Evolutionary conservation across 352 stramenopile genomes (phyloP).

Genomic region (Aphanomyces euteiches): DNA sequence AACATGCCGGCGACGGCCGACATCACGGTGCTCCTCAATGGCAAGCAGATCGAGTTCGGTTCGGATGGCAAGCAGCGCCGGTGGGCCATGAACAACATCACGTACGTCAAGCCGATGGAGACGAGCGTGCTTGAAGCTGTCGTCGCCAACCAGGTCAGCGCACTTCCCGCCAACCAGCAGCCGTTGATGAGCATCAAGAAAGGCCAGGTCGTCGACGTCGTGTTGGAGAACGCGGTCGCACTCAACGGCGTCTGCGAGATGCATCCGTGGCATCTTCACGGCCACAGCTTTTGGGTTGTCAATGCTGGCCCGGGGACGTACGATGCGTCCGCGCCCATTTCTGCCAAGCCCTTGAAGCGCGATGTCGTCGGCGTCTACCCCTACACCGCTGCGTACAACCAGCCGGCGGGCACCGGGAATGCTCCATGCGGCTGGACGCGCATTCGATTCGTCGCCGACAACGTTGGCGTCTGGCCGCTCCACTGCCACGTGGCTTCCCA

Average conservation of each 20-base stretch:
- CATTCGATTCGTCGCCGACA: slow-evolving; percentile 39
- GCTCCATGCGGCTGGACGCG: slow-evolving; percentile 3
- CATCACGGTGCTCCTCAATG: slow-evolving; percentile 18
- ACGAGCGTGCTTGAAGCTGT: slow-evolving; percentile 28
- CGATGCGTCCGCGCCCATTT: background rate
- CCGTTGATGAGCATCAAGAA: slow-evolving; percentile 24
- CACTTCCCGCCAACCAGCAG: background rate
- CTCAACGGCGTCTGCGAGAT: slow-evolving; percentile 35
- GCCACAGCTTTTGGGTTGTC: slow-evolving; percentile 39
- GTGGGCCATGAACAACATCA: slow-evolving; percentile 33
- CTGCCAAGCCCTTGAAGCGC: background rate
- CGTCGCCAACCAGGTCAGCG: background rate
- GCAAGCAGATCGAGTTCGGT: slow-evolving; percentile 23
- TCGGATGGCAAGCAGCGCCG: slow-evolving; percentile 22
- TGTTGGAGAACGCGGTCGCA: slow-evolving; percentile 34
- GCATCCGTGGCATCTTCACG: slow-evolving; percentile 40
- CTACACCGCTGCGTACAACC: slow-evolving; percentile 4
- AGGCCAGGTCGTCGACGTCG: slow-evolving; percentile 33
- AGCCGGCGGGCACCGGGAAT: background rate
- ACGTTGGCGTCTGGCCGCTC: slow-evolving; percentile 39
- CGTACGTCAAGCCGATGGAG: slow-evolving; percentile 29
- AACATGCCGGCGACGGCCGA: slow-evolving; percentile 17
- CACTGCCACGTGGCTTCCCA: slow-evolving; percentile 47
- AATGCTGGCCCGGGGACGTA: slow-evolving; percentile 32
- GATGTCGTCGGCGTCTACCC: slow-evolving; percentile 18